Percentiles rank a stretch among this genome's conserved stretches.
These are phyloP conservation scores for Petasospora rhodanensis DNA, from an alignment of 1,139 yeast genomes.

Conservation along the genomic window DNA sequence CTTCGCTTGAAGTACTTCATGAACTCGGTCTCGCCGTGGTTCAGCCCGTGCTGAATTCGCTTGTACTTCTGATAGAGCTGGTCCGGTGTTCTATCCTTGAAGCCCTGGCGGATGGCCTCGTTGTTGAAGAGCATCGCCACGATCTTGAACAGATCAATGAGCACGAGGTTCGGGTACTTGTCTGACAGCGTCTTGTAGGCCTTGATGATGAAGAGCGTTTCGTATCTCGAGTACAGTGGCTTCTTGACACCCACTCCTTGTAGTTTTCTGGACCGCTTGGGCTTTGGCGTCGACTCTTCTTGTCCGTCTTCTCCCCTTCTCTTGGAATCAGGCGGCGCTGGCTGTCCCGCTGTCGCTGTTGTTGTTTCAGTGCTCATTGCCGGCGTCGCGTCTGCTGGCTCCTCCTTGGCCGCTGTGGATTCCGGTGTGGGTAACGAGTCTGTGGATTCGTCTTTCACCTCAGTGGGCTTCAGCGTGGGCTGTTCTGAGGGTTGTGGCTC, in stretches of 20 bases:
- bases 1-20: constrained; percentile 17
- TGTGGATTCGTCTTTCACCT: too few species aligned
- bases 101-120: constrained; percentile 19
- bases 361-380: too few species aligned
- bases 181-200: constrained; percentile 19
- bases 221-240: constrained; percentile 24
- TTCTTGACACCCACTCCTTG: constrained; percentile 26
- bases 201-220: constrained; percentile 22
- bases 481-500: too few species aligned
- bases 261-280: constrained; percentile 21
- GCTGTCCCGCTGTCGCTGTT: too few species aligned
- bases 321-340: constrained; percentile 1
- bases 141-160: constrained; percentile 22
- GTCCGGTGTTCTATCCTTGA: constrained; percentile 24
- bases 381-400: too few species aligned
- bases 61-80: constrained; percentile 26
- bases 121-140: constrained; percentile 20
- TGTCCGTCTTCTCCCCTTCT: constrained; percentile 4
- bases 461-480: too few species aligned
- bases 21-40: constrained; percentile 22
- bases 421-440: too few species aligned
- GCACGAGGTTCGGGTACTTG: constrained; percentile 18
- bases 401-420: too few species aligned
- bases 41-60: constrained; percentile 23
- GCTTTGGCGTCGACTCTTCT: constrained; percentile 6